Evolutionary conservation across 768 basidiomycete species (phyloP).

Genomic region (Psilocybe cubensis): DNA sequence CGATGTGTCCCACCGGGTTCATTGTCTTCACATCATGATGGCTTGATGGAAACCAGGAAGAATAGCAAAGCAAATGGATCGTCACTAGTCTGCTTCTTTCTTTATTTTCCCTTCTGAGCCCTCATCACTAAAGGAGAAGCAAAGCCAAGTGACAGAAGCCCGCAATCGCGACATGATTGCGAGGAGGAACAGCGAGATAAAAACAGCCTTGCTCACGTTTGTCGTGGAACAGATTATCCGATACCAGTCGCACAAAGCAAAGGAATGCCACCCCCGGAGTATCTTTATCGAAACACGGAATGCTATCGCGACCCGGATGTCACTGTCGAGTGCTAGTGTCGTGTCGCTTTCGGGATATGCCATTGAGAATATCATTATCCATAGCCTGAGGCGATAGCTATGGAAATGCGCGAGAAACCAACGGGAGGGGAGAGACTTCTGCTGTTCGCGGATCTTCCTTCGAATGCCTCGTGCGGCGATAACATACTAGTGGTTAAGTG

Average conservation of each 20-base stretch:
- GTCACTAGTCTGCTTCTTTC: not conserved
- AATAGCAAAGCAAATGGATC: not conserved
- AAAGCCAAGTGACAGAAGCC: not conserved
- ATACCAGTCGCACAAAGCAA: not conserved
- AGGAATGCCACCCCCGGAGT: not conserved
- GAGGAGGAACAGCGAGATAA: not conserved
- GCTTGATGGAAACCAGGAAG: not conserved
- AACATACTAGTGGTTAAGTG: not conserved
- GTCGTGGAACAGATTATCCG: not conserved
- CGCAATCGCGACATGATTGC: not conserved
- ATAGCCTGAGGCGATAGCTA: not conserved
- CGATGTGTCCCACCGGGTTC: not conserved
- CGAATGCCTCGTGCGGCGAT: conserved; percentile 1
- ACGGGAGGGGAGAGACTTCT: not conserved
- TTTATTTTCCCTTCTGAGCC: not conserved
- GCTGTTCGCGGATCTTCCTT: not conserved
- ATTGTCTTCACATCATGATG: conserved; percentile 2
- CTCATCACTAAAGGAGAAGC: not conserved
- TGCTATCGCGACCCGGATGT: not conserved
- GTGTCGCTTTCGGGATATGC: not conserved
- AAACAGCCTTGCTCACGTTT: not conserved
- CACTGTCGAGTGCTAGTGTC: not conserved
- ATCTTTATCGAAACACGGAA: conserved; percentile 1
- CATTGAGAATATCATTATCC: not conserved
- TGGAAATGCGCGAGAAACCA: not conserved